Evolutionary conservation across 495 filamentous ascomycete species (phyloP).

Genomic region (Penicillium cosmopolitanum): DNA sequence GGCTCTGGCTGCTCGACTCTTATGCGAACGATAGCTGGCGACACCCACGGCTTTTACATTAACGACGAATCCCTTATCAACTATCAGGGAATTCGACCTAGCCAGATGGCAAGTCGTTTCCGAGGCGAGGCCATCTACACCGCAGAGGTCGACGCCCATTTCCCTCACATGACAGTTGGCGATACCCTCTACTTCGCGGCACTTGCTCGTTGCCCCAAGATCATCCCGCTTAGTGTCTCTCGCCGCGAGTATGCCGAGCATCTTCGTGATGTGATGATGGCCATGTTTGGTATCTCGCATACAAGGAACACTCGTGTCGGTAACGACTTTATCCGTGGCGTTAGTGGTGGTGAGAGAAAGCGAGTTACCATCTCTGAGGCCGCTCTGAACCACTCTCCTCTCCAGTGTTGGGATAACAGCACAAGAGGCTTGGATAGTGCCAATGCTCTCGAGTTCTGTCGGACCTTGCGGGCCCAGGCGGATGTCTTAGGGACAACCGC

Average conservation of each 20-base stretch:
- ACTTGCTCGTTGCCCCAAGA: conserved; percentile 54
- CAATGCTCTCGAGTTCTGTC: conserved; percentile 75
- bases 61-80: conserved; percentile 61
- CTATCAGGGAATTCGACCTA: conserved; percentile 75
- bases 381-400: conserved; percentile 71
- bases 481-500: conserved; percentile 77
- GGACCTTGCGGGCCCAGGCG: conserved; percentile 75
- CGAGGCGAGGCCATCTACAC: conserved; percentile 71
- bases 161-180: conserved; percentile 67
- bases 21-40: conserved; percentile 71
- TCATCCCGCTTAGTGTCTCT: conserved; percentile 50
- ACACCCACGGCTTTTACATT: conserved; percentile 73
- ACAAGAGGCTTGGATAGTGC: conserved; percentile 84
- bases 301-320: conserved; percentile 62
- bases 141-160: conserved; percentile 68
- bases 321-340: conserved; percentile 82
- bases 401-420: conserved; percentile 86
- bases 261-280: conserved; percentile 64
- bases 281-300: conserved; percentile 62
- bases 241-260: conserved; percentile 51
- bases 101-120: conserved; percentile 70
- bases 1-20: conserved; percentile 76
- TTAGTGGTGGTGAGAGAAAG: conserved; percentile 86
- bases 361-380: conserved; percentile 59
- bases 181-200: conserved; percentile 68